Base-by-base conservation (phyloP, 805 yeast genomes). In the Pichia kluyveri region DNA sequence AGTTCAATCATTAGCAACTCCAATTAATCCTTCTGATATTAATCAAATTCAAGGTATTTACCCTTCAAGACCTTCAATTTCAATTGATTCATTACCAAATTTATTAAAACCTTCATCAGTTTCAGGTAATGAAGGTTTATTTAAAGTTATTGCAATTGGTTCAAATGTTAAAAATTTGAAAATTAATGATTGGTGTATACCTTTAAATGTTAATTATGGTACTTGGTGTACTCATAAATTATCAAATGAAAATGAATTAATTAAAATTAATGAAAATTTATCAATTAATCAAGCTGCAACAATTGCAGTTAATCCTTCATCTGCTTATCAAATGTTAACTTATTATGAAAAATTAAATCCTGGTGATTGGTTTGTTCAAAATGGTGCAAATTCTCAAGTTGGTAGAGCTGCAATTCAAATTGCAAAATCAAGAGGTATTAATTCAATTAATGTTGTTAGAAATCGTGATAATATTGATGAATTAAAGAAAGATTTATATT, bases 311-410 rank as follows among this genome's bases (percentile, higher is more conserved):
- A 93, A 93, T 63, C 97, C 99, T 4, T 76, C 86, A 44, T 87
- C 96, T 10, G 99, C 98, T 0, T 87, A 80, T 59, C 86, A 87
- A 65, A 77, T 93, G 86, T 81, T 91, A 52, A 79, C 83, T 17
- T 76, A 83, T 65, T 85, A 79, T 63, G 77, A 69, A 45, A 71
- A 77, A 47, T 67, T 84, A 58, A 64, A 70, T 50, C 75, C 79
- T 2, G 87, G 87, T 18, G 90, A 90, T 63, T 93, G 96, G 96
- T 78, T 93, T 53, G 81, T 93, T 52, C 98, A 93, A 68, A 93
- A 91, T 59, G 99, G 96, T 32, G 98, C 96, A 36, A 93, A 88
- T 55, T 87, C 96, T 8, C 95, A 93, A 30, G 99, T 93, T 11
- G 96, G 96, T 7, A 80, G 88, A 56, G 82, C 85, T 56, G 98